Evolutionary conservation across 2,329 filamentous ascomycete genomes (phyloP).

Genomic region (Hawksworthiomyces lignivorus): DNA sequence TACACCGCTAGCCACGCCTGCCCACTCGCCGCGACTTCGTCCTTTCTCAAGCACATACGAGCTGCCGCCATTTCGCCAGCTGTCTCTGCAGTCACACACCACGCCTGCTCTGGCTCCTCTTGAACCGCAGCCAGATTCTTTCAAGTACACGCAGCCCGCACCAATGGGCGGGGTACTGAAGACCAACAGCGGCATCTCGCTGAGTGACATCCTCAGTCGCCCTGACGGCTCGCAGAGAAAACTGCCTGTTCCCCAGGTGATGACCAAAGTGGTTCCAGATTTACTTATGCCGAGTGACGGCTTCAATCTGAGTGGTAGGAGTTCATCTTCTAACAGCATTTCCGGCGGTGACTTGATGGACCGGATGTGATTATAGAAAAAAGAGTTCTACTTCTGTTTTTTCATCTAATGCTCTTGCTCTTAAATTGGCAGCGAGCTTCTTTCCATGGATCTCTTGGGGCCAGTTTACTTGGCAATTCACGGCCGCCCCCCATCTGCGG

Average conservation of each 20-base stretch:
- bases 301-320: constrained; percentile 66
- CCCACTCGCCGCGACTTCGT: constrained; percentile 84
- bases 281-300: constrained; percentile 60
- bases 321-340: constrained; percentile 69
- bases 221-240: constrained; percentile 84
- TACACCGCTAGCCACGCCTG: constrained; percentile 95
- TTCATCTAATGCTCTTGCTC: no score
- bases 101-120: constrained; percentile 51
- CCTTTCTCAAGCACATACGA: constrained; percentile 69
- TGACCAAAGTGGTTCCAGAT: constrained; percentile 81
- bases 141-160: constrained; percentile 27
- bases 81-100: constrained; percentile 41
- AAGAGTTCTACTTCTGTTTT: not conserved
- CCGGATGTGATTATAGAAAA: constrained; percentile 11
- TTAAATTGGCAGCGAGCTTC: no score
- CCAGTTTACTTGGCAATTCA: no score
- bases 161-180: constrained; percentile 51
- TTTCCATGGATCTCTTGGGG: no score
- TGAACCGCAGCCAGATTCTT: constrained; percentile 45
- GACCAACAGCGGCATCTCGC: constrained; percentile 62
- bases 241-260: constrained; percentile 75
- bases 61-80: constrained; percentile 72
- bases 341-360: constrained; percentile 58
- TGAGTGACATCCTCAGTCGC: constrained; percentile 88
- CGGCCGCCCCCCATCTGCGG: no score